Base-by-base conservation (phyloP, 148 eudicot species). In the Nepenthes gracilis region DNA sequence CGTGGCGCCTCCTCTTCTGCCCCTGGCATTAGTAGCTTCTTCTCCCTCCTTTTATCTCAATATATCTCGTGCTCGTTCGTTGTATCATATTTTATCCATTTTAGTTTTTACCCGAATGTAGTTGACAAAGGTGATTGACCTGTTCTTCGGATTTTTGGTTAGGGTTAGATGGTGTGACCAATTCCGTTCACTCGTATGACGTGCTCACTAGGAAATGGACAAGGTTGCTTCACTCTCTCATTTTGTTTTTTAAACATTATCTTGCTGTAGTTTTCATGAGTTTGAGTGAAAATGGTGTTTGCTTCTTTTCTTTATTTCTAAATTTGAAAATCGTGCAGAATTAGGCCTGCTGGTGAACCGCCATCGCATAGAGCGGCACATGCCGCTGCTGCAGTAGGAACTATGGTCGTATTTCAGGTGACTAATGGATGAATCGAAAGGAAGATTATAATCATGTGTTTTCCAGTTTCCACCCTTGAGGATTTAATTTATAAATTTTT, bases 371-470 rank as follows among this genome's bases (percentile, higher is more conserved):
- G 99, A 83, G 99, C 96, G 33, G 99, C 99, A 2, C 99, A 88
- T 58, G 81, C 86, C 0, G 99, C 99, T 1, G 89, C 95, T 57
- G 99, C 95, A 6, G 95, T 93, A 40, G 96, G 96, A 15, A 86
- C 99, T 12, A 86, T 93, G 96, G 96, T 93, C 68, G 99, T 88
- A 9, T 88, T 93, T 86, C 99, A 93, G 94, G 99, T 93, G 71
- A 80, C 67, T n/a, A 15, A 34, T 52, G 52, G 2, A 5, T 11
- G 53, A 49, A n/a, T 49, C 2, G 53, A 12, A 2, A 10, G 53
- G 53, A 49, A 49, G 53, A 6, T 5, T 10, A n/a, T 10, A 49
- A 49, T 49, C n/a, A 33, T 47, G 15, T 33, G 49, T 40, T 43
- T 43, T 64, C 36, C 9, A 35, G 38, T 13, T 33, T 35, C 49